Evolutionary conservation across 257 asterid species (phyloP), one percentile per base, ranked within the genome.

Genomic region (Rehmannia glutinosa): DNA sequence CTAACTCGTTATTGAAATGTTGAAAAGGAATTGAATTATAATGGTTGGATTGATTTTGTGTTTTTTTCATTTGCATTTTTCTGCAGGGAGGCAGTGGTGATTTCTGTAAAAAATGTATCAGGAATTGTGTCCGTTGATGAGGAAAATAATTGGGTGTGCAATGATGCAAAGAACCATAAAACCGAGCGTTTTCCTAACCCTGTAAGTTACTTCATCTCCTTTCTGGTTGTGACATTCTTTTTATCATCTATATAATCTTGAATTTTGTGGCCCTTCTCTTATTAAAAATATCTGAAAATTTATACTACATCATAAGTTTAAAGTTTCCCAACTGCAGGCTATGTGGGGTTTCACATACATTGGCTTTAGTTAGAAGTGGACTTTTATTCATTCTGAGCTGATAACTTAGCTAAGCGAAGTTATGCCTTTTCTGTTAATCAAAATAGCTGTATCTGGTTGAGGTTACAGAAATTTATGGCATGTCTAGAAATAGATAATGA

Each of bases 71-170:
- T 9, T 53, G 77, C 11, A 47, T 38, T 47, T 68, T 55, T 60
- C 11, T 85, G 79, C 83, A 91, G 96, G 66, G 94, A 83, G 73
- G 91, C 86, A 13, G 74, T 83, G 71, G 80, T 91, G 73, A 59
- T 91, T 46, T 84, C 83, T 1, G 96, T 91, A 6, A 70, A 77
- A 77, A 82, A 86, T 72, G 66, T 77, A 28, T 73, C 87, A 0
- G 93, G 93, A 23, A 71, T 64, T 56, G 70, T 86, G 53, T 83
- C 93, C 15, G 66, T 78, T 43, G 89, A 80, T 50, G 78, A 63
- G 67, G 88, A 91, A 71, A 79, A 85, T 15, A 64, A 78, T 47
- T 88, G 95, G 96, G 85, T 77, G 51, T 83, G 82, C 78, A 78
- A 72, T 24, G 77, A 76, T 64, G 62, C 69, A 20, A 75, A 43